phyloP scores from a whole-genome alignment of 2,329 filamentous ascomycete genomes.

The Huntiella decipiens region DNA sequence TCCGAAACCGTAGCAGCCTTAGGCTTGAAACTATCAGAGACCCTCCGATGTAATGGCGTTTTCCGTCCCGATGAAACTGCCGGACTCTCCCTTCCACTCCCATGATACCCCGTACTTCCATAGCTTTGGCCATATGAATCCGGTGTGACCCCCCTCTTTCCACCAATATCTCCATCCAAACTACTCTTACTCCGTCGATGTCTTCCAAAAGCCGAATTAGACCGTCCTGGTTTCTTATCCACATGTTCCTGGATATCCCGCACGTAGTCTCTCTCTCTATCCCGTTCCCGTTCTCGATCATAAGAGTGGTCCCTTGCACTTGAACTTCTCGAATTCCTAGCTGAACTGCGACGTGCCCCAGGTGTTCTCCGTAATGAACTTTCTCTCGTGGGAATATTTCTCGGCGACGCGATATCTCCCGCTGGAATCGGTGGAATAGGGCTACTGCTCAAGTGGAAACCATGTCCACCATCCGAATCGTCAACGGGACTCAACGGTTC shows the following conservation, averaged over 20 bases:
- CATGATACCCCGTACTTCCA: neutral
- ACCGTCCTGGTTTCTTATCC: conserved; percentile 15
- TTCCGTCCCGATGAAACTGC: neutral
- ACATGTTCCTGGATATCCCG: conserved; percentile 24
- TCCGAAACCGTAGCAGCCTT: neutral
- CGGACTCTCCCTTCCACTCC: neutral
- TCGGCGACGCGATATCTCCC: conserved; percentile 20
- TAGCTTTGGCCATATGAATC: neutral
- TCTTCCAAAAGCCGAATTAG: neutral
- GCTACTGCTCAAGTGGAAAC: conserved; percentile 16
- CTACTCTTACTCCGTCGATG: conserved; percentile 9
- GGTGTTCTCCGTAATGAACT: conserved; percentile 44
- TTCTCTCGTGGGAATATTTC: conserved; percentile 45
- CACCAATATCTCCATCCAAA: conserved; percentile 3
- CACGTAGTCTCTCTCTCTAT: conserved; percentile 13
- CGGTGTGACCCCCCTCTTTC: neutral
- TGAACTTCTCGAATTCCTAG: conserved; percentile 14
- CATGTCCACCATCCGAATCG: conserved; percentile 12
- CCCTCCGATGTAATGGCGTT: conserved; percentile 2
- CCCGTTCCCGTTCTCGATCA: conserved; percentile 18
- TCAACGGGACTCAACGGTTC: conserved; percentile 24
- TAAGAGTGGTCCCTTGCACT: conserved; percentile 21
- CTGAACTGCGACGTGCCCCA: conserved; percentile 30
- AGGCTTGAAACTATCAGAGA: conserved; percentile 8
- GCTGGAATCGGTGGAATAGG: conserved; percentile 19